These are phyloP conservation scores for Monosporozyma servazzii DNA, from an alignment of 805 yeast species.

Conservation along the genomic window DNA sequence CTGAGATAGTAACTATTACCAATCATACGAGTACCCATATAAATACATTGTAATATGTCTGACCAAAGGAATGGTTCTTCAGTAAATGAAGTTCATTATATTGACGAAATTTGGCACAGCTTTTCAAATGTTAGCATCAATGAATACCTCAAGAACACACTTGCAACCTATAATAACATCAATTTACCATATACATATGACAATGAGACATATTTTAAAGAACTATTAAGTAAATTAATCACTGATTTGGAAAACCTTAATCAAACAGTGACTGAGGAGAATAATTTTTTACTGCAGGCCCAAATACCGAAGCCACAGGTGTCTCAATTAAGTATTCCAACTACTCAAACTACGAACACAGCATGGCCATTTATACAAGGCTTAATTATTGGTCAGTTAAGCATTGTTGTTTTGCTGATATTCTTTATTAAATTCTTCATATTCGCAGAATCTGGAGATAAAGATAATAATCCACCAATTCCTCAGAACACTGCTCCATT, in stretches of 20 bases:
- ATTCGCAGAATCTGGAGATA: constrained; percentile 50
- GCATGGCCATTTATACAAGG: constrained; percentile 74
- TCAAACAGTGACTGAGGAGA: background rate
- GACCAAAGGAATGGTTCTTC: background rate
- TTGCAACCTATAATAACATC: background rate
- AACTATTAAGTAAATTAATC: background rate
- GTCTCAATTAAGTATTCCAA: background rate
- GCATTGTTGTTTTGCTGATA: constrained; percentile 53
- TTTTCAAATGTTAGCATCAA: background rate
- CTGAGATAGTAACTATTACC: background rate
- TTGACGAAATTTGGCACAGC: background rate
- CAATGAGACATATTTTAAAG: background rate
- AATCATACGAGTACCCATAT: background rate
- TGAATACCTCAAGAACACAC: background rate
- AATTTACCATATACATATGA: background rate
- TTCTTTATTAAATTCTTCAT: constrained; percentile 68
- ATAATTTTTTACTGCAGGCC: background rate
- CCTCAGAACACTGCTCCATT: constrained; percentile 11
- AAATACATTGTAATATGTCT: background rate
- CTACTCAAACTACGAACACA: constrained; percentile 5
- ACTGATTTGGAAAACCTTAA: background rate
- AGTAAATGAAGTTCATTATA: background rate
- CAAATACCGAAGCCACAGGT: background rate
- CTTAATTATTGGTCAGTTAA: constrained; percentile 59
- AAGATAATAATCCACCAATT: constrained; percentile 22